A percentile compares a stretch with the other conserved stretches of the same genome.
Evolutionary conservation across 2,329 filamentous ascomycete species (phyloP).

Genomic region (Pseudocercospora vitis): DNA sequence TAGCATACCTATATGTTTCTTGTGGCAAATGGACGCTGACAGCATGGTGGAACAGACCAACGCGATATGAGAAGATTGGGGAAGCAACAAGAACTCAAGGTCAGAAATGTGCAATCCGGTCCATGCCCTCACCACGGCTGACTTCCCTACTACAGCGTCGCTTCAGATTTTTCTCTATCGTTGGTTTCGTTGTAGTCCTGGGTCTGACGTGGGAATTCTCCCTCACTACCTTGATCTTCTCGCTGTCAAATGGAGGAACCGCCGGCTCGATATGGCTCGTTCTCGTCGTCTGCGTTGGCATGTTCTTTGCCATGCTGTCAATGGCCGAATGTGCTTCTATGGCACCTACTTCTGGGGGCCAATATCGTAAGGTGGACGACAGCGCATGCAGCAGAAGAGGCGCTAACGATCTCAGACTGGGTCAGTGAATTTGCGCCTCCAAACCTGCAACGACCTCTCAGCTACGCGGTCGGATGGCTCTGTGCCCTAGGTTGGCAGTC

Average conservation of each 20-base stretch:
- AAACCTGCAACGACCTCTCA: conserved; percentile 58
- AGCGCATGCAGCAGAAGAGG: too few relatives aligned
- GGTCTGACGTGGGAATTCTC: conserved; percentile 33
- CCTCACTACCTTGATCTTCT: conserved; percentile 27
- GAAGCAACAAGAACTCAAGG: conserved; percentile 30
- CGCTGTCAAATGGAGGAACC: conserved; percentile 50
- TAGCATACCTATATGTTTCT: neutral
- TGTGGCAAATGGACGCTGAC: neutral
- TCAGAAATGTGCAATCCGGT: conserved; percentile 1
- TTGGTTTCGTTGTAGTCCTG: conserved; percentile 33
- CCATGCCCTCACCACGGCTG: too few relatives aligned
- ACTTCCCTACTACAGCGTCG: conserved; percentile 27
- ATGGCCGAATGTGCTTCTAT: conserved; percentile 56
- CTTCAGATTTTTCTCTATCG: conserved; percentile 34
- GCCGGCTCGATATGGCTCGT: conserved; percentile 55
- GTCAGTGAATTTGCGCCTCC: conserved; percentile 49
- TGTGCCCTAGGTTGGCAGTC: conserved; percentile 36
- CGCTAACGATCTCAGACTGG: too few relatives aligned
- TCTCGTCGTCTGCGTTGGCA: conserved; percentile 27
- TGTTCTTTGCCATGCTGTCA: conserved; percentile 39
- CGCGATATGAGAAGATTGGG: conserved; percentile 27
- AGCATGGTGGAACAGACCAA: conserved; percentile 19
- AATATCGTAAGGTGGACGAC: too few relatives aligned
- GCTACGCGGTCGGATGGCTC: conserved; percentile 52
- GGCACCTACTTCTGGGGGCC: conserved; percentile 52